Evolutionary conservation across 768 basidiomycete species (phyloP), one percentile per base, ranked within the genome.

Genomic region (Coprinellus micaceus): DNA sequence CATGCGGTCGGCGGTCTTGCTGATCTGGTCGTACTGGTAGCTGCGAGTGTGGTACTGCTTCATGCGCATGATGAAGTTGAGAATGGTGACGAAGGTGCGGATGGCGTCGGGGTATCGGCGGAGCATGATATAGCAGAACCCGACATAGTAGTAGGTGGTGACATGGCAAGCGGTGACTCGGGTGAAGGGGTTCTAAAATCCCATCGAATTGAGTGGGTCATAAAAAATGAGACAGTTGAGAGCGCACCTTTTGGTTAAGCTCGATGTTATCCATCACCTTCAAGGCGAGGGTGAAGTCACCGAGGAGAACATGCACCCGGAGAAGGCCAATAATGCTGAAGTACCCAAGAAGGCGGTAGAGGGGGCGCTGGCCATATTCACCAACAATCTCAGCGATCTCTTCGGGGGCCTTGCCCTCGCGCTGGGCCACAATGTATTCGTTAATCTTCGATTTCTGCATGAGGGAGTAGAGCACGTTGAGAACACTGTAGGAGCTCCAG

Each of bases 21-120:
- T 94, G 73, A 99, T 97, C 91, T 95, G 94, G 65, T 97, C 94
- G 64, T 97, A 97, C 68, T 98, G 94, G 69, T 96, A 96, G 66
- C 91, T 91, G 62, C 95, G 76, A 10, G 95, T 96, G 75, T 99
- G 95, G 72, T 96, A 97, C 68, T 95, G 93, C 64, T 94, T 84
- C 85, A 97, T 94, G 17, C 96, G 83, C 75, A 92, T 86, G 66
- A 96, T 93, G 79, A 97, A 95, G 77, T 95, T 95, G 46, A 97
- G 78, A 66, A 96, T 89, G 12, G 88, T 87, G 36, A 94, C 90
- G 67, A 98, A 96, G 4, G 91, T 87, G 37, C 94, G 89, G 68
- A 92, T 93, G 22, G 97, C 97, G 67, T 99, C 97, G 3, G 94
- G 86, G 72, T 95, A 97, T 60, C 97, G 84, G 44, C 92, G 82